These are phyloP conservation scores for Fusarium sp. DNA, from an alignment of 2,329 filamentous ascomycete species.

Conservation along the genomic window DNA sequence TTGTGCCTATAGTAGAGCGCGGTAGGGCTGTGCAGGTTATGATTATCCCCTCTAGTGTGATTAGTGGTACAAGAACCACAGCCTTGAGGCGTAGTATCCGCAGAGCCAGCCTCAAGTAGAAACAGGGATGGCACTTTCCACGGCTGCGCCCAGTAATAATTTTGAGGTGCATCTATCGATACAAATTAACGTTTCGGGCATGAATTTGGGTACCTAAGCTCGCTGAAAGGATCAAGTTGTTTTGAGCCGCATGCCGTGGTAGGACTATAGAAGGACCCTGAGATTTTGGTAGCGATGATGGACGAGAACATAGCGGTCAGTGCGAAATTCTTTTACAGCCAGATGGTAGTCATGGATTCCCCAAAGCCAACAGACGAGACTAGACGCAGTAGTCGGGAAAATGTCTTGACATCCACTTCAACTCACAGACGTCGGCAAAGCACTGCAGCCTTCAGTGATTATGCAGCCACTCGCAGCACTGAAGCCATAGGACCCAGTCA, in stretches of 20 bases:
- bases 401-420: not conserved
- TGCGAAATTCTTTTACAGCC: not conserved
- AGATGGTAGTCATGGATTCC: constrained; percentile 4
- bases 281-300: not conserved
- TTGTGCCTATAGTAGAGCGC: not conserved
- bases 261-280: constrained; percentile 23
- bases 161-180: not conserved
- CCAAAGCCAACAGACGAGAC: not conserved
- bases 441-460: not conserved
- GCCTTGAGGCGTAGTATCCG: constrained; percentile 1
- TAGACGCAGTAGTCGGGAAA: not conserved
- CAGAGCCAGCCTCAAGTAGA: not conserved
- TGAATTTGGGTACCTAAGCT: constrained; percentile 16
- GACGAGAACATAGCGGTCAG: not conserved
- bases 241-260: constrained; percentile 27
- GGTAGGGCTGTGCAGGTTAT: not conserved
- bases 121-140: not conserved
- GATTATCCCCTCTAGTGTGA: not conserved
- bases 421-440: not conserved
- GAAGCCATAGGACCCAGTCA: constrained; percentile 4
- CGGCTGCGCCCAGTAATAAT: not conserved
- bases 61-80: not conserved
- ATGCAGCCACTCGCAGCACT: not conserved
- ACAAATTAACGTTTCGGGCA: constrained; percentile 8
- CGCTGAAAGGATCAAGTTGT: not conserved